Evolutionary conservation across 1,139 yeast genomes (phyloP).

Genomic region (Geotrichum cucujoidarum): DNA sequence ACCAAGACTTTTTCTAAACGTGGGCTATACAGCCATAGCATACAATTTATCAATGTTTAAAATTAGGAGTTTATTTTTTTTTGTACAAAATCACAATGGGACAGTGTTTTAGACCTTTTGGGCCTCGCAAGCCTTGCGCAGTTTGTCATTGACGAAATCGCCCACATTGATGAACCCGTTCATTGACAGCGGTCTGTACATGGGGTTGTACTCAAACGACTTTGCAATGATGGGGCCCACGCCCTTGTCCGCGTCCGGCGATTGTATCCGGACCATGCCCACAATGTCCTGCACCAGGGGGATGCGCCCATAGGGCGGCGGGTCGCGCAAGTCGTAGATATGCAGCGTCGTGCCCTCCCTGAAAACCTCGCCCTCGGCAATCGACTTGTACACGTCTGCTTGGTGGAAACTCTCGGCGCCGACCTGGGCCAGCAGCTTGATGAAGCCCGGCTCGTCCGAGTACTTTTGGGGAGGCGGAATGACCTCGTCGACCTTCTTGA

Average conservation of each 20-base stretch:
- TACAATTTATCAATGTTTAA: too few relatives aligned
- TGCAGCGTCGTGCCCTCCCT: conserved; percentile 16
- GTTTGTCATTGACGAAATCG: conserved; percentile 47
- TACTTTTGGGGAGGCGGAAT: conserved; percentile 17
- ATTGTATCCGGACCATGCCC: conserved; percentile 60
- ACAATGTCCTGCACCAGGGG: conserved; percentile 68
- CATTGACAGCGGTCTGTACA: conserved; percentile 55
- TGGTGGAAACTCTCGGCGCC: conserved; percentile 37
- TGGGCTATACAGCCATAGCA: too few relatives aligned
- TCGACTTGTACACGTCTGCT: conserved; percentile 57
- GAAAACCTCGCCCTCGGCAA: conserved; percentile 54
- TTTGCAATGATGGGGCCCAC: conserved; percentile 42
- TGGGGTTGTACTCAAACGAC: conserved; percentile 54
- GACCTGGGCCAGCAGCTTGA: conserved; percentile 33
- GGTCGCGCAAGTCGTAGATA: conserved; percentile 60
- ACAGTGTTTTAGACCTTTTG: too few relatives aligned
- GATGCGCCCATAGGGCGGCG: conserved; percentile 62
- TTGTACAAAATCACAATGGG: too few relatives aligned
- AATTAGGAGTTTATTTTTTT: too few relatives aligned
- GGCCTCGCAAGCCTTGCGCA: conserved; percentile 33
- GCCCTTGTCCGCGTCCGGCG: conserved; percentile 22
- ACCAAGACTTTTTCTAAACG: conserved; percentile 36
- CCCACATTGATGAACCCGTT: conserved; percentile 56
- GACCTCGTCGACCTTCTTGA: not conserved
- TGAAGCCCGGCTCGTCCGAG: conserved; percentile 22